A percentile compares a stretch with the other conserved stretches of the same genome.
Conservation (phyloP, 2,329 filamentous ascomycete species). For the Verticillium nubilum region DNA sequence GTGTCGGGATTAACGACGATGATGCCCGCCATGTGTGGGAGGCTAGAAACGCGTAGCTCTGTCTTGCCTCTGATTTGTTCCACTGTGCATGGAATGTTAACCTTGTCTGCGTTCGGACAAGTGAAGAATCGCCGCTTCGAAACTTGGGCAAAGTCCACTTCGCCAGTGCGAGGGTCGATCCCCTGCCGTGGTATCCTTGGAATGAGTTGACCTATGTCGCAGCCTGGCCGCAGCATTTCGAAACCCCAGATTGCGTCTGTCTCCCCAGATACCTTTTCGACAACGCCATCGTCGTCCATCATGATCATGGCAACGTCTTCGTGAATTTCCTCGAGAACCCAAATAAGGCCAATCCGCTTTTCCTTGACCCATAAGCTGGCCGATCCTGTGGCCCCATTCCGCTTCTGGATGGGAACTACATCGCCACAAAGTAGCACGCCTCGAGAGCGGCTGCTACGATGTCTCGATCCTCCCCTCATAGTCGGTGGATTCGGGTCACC, state of each 20-base stretch:
- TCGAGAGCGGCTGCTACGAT: conserved; percentile 70
- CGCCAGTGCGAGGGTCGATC: conserved; percentile 63
- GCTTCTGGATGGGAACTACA: conserved; percentile 96
- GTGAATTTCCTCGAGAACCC: conserved; percentile 96
- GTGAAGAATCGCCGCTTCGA: conserved; percentile 74
- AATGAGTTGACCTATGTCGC: conserved; percentile 72
- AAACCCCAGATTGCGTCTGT: conserved; percentile 82
- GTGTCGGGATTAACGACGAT: conserved; percentile 79
- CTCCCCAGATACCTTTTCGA: conserved; percentile 68
- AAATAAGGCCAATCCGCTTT: conserved; percentile 87
- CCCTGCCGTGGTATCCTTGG: conserved; percentile 75
- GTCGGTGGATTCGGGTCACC: conserved; percentile 51
- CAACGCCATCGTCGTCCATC: conserved; percentile 71
- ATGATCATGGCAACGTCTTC: conserved; percentile 80
- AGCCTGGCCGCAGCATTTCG: conserved; percentile 58
- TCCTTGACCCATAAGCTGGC: conserved; percentile 99
- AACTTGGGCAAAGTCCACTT: conserved; percentile 73
- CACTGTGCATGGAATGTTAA: conserved; percentile 80
- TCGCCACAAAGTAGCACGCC: conserved; percentile 93
- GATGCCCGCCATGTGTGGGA: conserved; percentile 95
- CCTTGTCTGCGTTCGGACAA: conserved; percentile 67
- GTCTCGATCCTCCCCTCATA: conserved; percentile 50
- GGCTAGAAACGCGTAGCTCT: conserved; percentile 82
- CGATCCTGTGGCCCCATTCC: conserved; percentile 85
- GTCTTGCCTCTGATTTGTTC: conserved; percentile 64